Percentiles rank a stretch among this genome's conserved stretches.
phyloP scores from a whole-genome alignment of 1,284 basidiomycete genomes.

The Fomitopsis schrenkii region DNA sequence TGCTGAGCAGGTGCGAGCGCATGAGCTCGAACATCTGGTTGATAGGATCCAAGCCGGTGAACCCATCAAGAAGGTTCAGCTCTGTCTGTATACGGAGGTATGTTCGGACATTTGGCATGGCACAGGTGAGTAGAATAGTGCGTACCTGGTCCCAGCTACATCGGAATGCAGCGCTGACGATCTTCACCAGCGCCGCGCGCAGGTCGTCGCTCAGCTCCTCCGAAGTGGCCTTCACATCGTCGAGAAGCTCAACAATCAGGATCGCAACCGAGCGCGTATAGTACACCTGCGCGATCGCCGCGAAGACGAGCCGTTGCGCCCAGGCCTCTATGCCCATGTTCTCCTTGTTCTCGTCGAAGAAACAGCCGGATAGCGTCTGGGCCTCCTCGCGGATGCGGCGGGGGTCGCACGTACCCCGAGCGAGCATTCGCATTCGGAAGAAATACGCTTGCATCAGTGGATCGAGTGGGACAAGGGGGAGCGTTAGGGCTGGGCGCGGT shows the following conservation, averaged over 20 bases:
- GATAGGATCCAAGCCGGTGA: neutral
- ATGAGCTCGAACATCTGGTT: neutral
- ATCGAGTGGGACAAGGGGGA: constrained; percentile 3
- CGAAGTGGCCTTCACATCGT: neutral
- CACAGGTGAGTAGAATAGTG: neutral
- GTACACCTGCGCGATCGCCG: neutral
- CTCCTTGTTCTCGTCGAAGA: neutral
- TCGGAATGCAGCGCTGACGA: neutral
- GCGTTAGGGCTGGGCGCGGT: neutral
- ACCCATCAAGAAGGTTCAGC: neutral
- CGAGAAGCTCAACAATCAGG: constrained; percentile 1
- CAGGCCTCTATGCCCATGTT: neutral
- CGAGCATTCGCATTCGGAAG: constrained; percentile 3
- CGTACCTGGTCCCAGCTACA: neutral
- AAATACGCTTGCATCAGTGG: constrained; percentile 8
- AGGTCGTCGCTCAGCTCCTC: neutral
- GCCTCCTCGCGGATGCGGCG: neutral
- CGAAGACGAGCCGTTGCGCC: neutral
- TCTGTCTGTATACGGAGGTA: neutral
- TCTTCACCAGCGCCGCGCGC: neutral
- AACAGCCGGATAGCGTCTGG: neutral
- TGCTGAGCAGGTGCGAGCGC: constrained; percentile 3
- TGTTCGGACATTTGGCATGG: neutral
- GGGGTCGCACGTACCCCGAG: constrained; percentile 2
- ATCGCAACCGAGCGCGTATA: constrained; percentile 9